Conservation (phyloP, 108 stramenopile species). For the Nitzschia sp. region DNA sequence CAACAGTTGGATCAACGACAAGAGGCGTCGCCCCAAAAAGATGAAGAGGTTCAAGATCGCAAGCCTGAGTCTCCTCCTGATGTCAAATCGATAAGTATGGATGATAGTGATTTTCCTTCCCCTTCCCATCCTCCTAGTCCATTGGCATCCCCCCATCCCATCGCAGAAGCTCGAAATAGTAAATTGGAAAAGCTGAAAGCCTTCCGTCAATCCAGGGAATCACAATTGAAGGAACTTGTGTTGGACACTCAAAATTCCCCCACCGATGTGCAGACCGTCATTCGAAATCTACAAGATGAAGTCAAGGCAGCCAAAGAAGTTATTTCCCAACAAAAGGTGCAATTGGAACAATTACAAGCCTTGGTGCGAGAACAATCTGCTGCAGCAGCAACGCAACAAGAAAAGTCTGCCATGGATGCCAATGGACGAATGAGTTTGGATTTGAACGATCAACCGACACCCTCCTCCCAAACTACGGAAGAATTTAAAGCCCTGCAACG, state of each 20-base stretch:
- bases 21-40: not conserved
- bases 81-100: not conserved
- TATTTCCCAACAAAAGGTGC: constrained; percentile 27
- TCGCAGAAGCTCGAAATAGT: not conserved
- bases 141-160: not conserved
- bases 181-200: constrained; percentile 21
- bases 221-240: constrained; percentile 17
- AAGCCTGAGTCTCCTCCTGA: constrained; percentile 2
- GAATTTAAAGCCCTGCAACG: constrained; percentile 16
- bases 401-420: not conserved
- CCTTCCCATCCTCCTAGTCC: not conserved
- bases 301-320: constrained; percentile 33
- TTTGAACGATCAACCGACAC: not conserved
- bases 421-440: constrained; percentile 4
- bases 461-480: not conserved
- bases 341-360: constrained; percentile 16
- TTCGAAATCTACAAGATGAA: constrained; percentile 38
- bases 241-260: constrained; percentile 22
- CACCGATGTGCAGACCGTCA: constrained; percentile 25
- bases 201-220: constrained; percentile 17
- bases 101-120: not conserved
- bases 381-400: not conserved
- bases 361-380: not conserved
- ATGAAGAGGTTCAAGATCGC: not conserved
- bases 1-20: not conserved